Conservation (phyloP, 768 basidiomycete genomes). For the Jaapia argillacea region DNA sequence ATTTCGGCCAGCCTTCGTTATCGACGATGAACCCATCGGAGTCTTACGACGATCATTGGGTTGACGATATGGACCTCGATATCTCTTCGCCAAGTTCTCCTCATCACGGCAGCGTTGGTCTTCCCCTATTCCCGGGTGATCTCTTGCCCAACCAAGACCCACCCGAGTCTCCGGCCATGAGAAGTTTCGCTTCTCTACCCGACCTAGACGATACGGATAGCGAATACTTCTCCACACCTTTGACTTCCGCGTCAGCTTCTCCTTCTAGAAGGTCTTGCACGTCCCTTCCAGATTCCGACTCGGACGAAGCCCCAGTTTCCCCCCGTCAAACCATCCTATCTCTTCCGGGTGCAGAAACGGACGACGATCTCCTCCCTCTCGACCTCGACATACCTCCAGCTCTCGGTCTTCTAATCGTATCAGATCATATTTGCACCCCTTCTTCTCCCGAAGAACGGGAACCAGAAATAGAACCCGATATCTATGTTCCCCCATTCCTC, state of each 20-base stretch:
- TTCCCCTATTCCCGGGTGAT: background rate
- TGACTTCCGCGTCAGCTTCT: background rate
- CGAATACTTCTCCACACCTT: background rate
- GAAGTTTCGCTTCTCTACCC: background rate
- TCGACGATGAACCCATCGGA: no score
- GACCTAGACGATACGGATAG: background rate
- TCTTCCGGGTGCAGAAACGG: constrained; percentile 31
- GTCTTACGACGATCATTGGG: background rate
- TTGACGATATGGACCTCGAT: background rate
- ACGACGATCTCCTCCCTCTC: constrained; percentile 11
- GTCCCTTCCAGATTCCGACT: background rate
- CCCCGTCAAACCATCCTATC: constrained; percentile 18
- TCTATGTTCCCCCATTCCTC: background rate
- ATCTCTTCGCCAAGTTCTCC: background rate
- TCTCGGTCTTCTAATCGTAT: background rate
- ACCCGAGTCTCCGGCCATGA: background rate
- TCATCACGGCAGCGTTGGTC: background rate
- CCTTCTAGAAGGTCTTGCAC: background rate
- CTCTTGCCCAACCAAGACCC: background rate
- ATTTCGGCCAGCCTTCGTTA: no score
- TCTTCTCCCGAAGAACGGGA: background rate
- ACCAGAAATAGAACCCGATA: background rate
- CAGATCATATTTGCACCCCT: no score
- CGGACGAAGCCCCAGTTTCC: background rate
- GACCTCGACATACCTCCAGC: background rate